A percentile compares a stretch with the other conserved stretches of the same genome.
Evolutionary conservation across 495 filamentous ascomycete genomes (phyloP).

Genomic region (Stereocaulon alpinum): DNA sequence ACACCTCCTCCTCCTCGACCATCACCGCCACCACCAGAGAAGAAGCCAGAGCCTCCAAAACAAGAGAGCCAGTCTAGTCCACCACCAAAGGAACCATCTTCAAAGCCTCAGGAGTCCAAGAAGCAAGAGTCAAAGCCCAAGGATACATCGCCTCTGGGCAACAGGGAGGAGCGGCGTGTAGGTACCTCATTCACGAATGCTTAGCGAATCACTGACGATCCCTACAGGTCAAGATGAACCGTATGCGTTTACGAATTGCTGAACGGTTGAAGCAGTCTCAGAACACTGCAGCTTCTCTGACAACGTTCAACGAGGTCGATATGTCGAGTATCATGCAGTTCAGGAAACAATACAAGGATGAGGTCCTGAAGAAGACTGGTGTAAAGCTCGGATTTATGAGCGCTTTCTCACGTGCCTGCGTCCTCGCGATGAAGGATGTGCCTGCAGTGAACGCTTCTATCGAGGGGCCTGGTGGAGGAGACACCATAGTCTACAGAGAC

Average conservation of each 20-base stretch:
- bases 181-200: constrained; percentile 26
- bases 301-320: constrained; percentile 98
- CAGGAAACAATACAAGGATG: constrained; percentile 93
- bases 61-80: constrained; percentile 36
- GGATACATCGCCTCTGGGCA: constrained; percentile 45
- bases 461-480: constrained; percentile 86
- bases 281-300: constrained; percentile 94
- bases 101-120: constrained; percentile 25
- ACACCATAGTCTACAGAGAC: constrained; percentile 95
- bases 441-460: constrained; percentile 97
- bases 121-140: constrained; percentile 27
- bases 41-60: constrained; percentile 32
- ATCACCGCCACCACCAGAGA: constrained; percentile 26
- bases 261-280: constrained; percentile 98
- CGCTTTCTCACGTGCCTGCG: constrained; percentile 84
- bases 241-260: constrained; percentile 93
- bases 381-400: constrained; percentile 99
- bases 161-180: constrained; percentile 82
- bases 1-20: constrained; percentile 25
- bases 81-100: constrained; percentile 28
- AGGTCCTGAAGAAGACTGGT: constrained; percentile 87
- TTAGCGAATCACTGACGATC: neutral
- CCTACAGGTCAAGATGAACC: constrained; percentile 93
- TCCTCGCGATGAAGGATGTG: constrained; percentile 88
- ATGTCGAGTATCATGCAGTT: constrained; percentile 98